These are phyloP conservation scores for Suillus fuscotomentosus DNA, from an alignment of 768 basidiomycete genomes.

Conservation along the genomic window DNA sequence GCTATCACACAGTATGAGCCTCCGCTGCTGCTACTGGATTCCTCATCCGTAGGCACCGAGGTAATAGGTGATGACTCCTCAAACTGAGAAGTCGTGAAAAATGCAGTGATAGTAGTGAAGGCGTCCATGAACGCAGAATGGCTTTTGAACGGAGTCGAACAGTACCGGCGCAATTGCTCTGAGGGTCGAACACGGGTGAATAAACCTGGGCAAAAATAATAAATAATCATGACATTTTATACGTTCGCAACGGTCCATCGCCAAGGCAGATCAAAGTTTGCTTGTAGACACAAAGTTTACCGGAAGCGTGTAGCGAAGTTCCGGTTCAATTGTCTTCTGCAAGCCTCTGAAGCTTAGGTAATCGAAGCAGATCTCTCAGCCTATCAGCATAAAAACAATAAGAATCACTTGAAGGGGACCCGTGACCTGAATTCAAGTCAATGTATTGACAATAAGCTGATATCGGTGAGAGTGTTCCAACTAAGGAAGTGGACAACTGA, in stretches of 20 bases:
- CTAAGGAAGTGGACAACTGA: neutral
- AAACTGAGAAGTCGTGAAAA: constrained; percentile 3
- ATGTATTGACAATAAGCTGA: constrained; percentile 2
- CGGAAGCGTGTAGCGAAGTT: neutral
- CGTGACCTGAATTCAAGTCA: neutral
- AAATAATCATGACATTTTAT: constrained; percentile 1
- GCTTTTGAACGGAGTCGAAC: neutral
- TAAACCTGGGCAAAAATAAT: neutral
- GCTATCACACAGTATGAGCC: constrained; percentile 9
- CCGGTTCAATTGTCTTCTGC: neutral
- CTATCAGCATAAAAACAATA: neutral
- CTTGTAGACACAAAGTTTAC: neutral
- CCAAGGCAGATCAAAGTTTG: neutral
- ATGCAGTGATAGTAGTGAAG: constrained; percentile 4
- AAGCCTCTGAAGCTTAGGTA: neutral
- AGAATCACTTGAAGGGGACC: neutral
- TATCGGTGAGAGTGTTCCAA: neutral
- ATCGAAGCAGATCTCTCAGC: neutral
- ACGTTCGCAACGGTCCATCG: neutral
- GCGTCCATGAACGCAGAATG: constrained; percentile 3
- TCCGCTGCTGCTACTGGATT: constrained; percentile 4
- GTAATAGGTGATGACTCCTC: constrained; percentile 5
- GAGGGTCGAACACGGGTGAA: constrained; percentile 6
- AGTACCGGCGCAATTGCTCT: constrained; percentile 3
- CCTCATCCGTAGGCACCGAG: constrained; percentile 8